Percentiles rank a stretch among this genome's conserved stretches.
These are phyloP conservation scores for Ogataea angusta DNA, from an alignment of 805 yeast genomes.

Conservation along the genomic window DNA sequence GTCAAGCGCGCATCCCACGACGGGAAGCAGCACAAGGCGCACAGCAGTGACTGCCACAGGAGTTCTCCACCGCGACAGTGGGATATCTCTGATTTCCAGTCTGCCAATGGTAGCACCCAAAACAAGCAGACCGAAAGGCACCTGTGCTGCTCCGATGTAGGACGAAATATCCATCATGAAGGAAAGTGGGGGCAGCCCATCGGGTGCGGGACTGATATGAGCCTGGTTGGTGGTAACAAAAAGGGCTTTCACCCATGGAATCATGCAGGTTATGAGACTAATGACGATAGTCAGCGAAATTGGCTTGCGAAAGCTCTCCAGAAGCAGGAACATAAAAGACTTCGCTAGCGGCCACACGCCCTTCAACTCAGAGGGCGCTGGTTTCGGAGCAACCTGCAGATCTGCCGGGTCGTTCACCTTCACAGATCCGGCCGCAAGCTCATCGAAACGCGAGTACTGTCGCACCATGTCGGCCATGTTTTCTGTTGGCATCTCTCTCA, in stretches of 20 bases:
- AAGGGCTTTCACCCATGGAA: constrained; percentile 81
- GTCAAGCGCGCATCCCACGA: constrained; percentile 68
- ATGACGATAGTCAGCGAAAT: constrained; percentile 68
- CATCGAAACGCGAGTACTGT: constrained; percentile 49
- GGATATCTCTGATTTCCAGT: constrained; percentile 54
- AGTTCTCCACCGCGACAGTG: constrained; percentile 69
- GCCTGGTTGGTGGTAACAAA: constrained; percentile 51
- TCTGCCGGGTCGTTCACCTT: constrained; percentile 18
- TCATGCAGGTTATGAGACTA: constrained; percentile 66
- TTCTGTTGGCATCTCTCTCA: constrained; percentile 40
- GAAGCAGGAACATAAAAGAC: constrained; percentile 8
- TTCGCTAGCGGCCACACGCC: constrained; percentile 3
- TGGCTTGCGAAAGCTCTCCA: constrained; percentile 59
- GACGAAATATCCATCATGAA: constrained; percentile 78
- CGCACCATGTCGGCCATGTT: constrained; percentile 44
- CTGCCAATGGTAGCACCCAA: constrained; percentile 89
- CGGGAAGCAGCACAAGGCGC: constrained; percentile 69
- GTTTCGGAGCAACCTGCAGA: constrained; percentile 2
- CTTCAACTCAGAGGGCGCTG: background rate
- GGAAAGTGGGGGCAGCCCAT: constrained; percentile 75
- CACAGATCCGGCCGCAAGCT: constrained; percentile 22
- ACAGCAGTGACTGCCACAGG: constrained; percentile 53
- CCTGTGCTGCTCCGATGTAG: constrained; percentile 83
- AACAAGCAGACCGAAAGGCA: constrained; percentile 79
- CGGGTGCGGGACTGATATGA: constrained; percentile 74